Percentiles rank a stretch among this genome's conserved stretches.
phyloP scores from a whole-genome alignment of 2,329 filamentous ascomycete species.

The Talaromyces atroroseus region DNA sequence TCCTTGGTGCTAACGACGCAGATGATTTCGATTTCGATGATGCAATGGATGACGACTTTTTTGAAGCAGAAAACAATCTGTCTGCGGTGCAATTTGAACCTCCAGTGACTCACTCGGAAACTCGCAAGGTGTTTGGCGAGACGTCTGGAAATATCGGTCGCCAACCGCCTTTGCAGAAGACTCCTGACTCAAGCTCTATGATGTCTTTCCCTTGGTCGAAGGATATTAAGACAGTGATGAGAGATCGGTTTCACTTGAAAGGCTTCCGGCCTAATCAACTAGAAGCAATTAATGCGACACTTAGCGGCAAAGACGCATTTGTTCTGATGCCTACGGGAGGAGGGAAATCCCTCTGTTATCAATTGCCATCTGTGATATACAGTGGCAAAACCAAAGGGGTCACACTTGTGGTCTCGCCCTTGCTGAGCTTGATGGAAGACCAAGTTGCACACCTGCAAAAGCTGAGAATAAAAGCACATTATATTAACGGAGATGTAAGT shows the following conservation, averaged over 20 bases:
- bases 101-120: slow-evolving; percentile 15
- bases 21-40: slow-evolving; percentile 19
- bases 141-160: slow-evolving; percentile 35
- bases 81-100: slow-evolving; percentile 22
- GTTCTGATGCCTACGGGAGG: slow-evolving; percentile 97
- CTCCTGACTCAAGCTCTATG: slow-evolving; percentile 27
- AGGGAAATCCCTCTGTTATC: slow-evolving; percentile 95
- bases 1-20: background rate
- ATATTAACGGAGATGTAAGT: slow-evolving; percentile 73
- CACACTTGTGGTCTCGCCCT: slow-evolving; percentile 88
- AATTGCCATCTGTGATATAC: slow-evolving; percentile 78
- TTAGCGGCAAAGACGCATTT: slow-evolving; percentile 83
- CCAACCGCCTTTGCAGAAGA: slow-evolving; percentile 23
- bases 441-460: slow-evolving; percentile 78
- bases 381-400: slow-evolving; percentile 76
- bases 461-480: slow-evolving; percentile 69
- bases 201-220: slow-evolving; percentile 75
- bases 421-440: slow-evolving; percentile 95
- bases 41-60: slow-evolving; percentile 42
- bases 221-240: slow-evolving; percentile 75
- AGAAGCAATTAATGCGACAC: slow-evolving; percentile 90
- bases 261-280: slow-evolving; percentile 89
- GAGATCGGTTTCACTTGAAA: slow-evolving; percentile 74
- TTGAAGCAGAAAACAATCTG: slow-evolving; percentile 39
- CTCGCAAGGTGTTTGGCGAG: slow-evolving; percentile 37